Evolutionary conservation across 139 green algal species (phyloP), one percentile per base, ranked within the genome.

Genomic region (Tetradesmus obliquus): DNA sequence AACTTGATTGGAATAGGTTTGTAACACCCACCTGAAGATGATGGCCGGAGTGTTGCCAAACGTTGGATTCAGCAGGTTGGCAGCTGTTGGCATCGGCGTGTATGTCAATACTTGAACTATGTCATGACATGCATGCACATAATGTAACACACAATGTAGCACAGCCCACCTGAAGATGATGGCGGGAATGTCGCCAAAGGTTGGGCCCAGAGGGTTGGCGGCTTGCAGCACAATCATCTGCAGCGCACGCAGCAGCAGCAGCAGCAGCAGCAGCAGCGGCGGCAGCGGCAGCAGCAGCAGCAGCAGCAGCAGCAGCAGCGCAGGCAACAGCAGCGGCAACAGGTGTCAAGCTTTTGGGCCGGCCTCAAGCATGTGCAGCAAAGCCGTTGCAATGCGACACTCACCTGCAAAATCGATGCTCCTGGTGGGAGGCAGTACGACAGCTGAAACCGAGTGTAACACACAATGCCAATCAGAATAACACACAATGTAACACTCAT

Each of bases 1-100:
- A 45, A 45, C 32, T 45, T 45, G 32, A 45, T 45, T 45, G 32
- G 32, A 45, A 45, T 45, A 45, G 6, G 51, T 69, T 12, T 62
- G 17, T 66, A 62, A 62, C 71, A 79, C 17, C 0, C 79, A 88
- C 10, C 15, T 6, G 57, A 88, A 88, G 55, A 88, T 88, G 82
- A 88, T 74, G 54, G 82, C 82, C 53, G 82, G 82, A 5, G 79
- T 88, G 3, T 76, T 9, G 19, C 82, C 82, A 76, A 54, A 76
- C 19, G 20, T 76, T 5, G 53, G 10, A 10, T 51, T 51, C 51
- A n/a, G 22, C 3, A 51, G 82, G 82, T 87, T 87, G 5, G 82
- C 7, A 51, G 82, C 82, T 45, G 10, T 12, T 45, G 32, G 32
- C 32, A 45, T 45, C 32, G 32, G 32, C 32, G 32, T 45, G 32